Evolutionary conservation across 805 yeast genomes (phyloP), one percentile per base, ranked within the genome.

Genomic region (Blastobotrys parvus): DNA sequence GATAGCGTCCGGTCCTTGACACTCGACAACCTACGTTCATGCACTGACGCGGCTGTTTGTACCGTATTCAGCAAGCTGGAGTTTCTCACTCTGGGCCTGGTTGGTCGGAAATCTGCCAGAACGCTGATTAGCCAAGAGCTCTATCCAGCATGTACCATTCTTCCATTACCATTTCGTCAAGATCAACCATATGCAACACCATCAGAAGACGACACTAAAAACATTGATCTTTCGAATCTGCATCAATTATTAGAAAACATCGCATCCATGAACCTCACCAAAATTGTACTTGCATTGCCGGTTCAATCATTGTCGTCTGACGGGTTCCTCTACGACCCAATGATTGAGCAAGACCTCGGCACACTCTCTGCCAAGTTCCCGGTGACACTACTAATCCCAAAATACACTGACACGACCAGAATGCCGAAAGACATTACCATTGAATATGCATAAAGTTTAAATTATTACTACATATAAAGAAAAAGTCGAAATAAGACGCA

Each of bases 21-120:
- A 4, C 13, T 39, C 11, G 37, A 39, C 29, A 39, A 38, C 34
- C 34, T 38, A 4, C 15, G 20, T 8, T 25, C 29, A 7, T 8
- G 29, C 11, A 25, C 10, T 25, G 29, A 25, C 7, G 29, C 11
- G 10, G 7, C 29, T 11, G 10, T 25, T 33, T 16, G 13, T 4
- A 20, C 13, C 7, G 21, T 20, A 5, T 38, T 38, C 34, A 27
- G 34, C 6, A 23, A 38, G 34, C 31, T 38, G 13, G 19, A 38
- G 20, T 11, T 8, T 7, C 20, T 38, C 22, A 38, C 41, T n/a
- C 15, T 38, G 21, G 31, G 31, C 4, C 34, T 38, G 5, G 41
- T 38, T 4, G 41, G 41, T 10, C 41, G 41, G 5, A 23, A 6
- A 5, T 23, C 15, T 11, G 11, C 13, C 17, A 21, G 34, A 27